phyloP scores from a whole-genome alignment of 495 filamentous ascomycete genomes.

The Aspergillus bertholletiae region DNA sequence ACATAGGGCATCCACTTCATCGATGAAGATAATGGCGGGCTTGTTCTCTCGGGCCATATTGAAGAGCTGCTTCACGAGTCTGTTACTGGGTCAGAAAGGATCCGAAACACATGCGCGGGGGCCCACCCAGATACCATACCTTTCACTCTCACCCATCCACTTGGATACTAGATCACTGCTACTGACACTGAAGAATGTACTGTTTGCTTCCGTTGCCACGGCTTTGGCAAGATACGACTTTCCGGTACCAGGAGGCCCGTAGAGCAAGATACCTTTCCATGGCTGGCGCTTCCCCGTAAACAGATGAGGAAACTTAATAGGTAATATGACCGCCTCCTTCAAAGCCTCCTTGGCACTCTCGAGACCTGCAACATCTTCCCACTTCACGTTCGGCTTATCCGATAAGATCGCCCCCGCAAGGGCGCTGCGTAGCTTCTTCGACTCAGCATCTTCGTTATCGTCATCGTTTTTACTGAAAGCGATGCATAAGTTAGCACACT shows the following conservation, averaged over 20 bases:
- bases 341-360: conserved; percentile 94
- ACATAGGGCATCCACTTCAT: conserved; percentile 96
- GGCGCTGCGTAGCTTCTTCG: conserved; percentile 89
- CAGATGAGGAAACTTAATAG: conserved; percentile 96
- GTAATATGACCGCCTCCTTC: conserved; percentile 95
- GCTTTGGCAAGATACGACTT: conserved; percentile 97
- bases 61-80: conserved; percentile 95
- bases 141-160: conserved; percentile 99
- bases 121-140: conserved; percentile 50
- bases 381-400: conserved; percentile 91
- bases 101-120: conserved; percentile 1
- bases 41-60: conserved; percentile 98
- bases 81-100: conserved; percentile 31
- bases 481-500: conserved; percentile 1
- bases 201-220: conserved; percentile 96
- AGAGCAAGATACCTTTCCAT: conserved; percentile 96
- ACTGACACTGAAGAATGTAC: conserved; percentile 98
- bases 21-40: conserved; percentile 98
- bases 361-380: conserved; percentile 98
- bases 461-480: conserved; percentile 51
- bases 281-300: conserved; percentile 97
- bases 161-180: conserved; percentile 95
- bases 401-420: conserved; percentile 88
- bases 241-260: conserved; percentile 94
- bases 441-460: conserved; percentile 78